A percentile compares a stretch with the other conserved stretches of the same genome.
These are phyloP conservation scores for Pseudocercospora fuligena DNA, from an alignment of 2,329 filamentous ascomycete genomes.

Conservation along the genomic window DNA sequence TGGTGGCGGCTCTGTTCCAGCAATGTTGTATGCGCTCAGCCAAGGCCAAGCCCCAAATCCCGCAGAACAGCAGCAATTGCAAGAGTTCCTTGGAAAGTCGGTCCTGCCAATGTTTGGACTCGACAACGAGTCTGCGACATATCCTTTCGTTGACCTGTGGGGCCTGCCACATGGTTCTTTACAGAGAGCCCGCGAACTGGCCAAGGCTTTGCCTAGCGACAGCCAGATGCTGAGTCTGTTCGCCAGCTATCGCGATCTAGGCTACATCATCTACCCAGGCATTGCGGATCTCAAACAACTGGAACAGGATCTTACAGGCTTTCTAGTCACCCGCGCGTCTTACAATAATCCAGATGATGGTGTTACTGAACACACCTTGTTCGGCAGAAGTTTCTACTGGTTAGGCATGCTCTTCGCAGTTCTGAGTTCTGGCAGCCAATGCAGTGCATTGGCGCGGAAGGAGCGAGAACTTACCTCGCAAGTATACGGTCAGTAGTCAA, in stretches of 20 bases:
- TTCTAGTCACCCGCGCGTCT: conserved; percentile 58
- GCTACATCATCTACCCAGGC: conserved; percentile 65
- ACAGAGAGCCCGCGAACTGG: conserved; percentile 62
- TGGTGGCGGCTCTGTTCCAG: conserved; percentile 65
- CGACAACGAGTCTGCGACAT: conserved; percentile 68
- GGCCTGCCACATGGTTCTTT: conserved; percentile 63
- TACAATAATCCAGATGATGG: conserved; percentile 47
- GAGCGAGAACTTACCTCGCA: conserved; percentile 67
- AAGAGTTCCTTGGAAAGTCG: conserved; percentile 64
- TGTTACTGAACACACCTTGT: conserved; percentile 60
- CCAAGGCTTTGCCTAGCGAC: conserved; percentile 63
- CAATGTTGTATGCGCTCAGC: conserved; percentile 60
- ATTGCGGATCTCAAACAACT: conserved; percentile 61
- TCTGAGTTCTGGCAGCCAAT: conserved; percentile 67
- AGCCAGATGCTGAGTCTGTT: conserved; percentile 63
- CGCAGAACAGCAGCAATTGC: conserved; percentile 56
- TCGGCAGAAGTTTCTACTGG: conserved; percentile 63
- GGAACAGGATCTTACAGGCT: conserved; percentile 58
- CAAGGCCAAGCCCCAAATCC: conserved; percentile 44
- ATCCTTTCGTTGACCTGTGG: conserved; percentile 69
- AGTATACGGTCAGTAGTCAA: conserved; percentile 58
- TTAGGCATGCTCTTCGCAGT: conserved; percentile 65
- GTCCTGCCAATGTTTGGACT: conserved; percentile 66
- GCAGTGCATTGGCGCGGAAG: conserved; percentile 61
- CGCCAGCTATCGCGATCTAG: conserved; percentile 61